Evolutionary conservation across 345 rosid species (phyloP).

Genomic region (Citrus inodora): DNA sequence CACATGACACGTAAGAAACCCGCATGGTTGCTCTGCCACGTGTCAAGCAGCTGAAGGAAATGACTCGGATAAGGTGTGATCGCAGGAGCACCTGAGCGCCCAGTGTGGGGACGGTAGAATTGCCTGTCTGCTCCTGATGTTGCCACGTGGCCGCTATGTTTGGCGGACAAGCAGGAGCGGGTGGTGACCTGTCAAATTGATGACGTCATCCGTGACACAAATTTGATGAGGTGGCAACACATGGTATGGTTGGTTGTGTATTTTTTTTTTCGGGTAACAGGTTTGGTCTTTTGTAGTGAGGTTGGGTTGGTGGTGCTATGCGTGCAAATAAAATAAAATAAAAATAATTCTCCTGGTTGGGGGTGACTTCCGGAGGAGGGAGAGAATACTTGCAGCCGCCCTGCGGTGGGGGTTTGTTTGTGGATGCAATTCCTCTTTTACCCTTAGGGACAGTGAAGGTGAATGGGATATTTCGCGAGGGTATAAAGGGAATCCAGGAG

Average conservation of each 20-base stretch:
- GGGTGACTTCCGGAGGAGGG: not conserved
- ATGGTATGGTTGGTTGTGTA: not conserved
- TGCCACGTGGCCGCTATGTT: slow-evolving; percentile 20
- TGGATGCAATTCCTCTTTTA: slow-evolving; percentile 18
- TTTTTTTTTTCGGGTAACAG: not conserved
- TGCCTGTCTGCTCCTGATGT: not conserved
- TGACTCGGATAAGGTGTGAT: slow-evolving; percentile 3
- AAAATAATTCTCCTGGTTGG: slow-evolving; percentile 11
- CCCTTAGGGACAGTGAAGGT: not conserved
- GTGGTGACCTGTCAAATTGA: slow-evolving; percentile 9
- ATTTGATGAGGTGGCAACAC: not conserved
- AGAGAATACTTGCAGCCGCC: too few relatives aligned
- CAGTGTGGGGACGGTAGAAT: not conserved
- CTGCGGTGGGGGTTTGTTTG: not conserved
- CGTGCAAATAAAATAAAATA: not conserved
- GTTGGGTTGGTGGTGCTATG: slow-evolving; percentile 1
- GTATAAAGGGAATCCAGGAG: not conserved
- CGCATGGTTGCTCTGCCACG: not conserved
- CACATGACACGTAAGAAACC: not conserved
- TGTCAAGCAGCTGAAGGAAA: not conserved
- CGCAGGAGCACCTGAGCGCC: slow-evolving; percentile 15
- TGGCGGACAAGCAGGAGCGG: slow-evolving; percentile 19
- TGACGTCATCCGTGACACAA: slow-evolving; percentile 17
- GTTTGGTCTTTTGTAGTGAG: not conserved
- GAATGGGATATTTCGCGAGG: not conserved